A percentile compares a stretch with the other conserved stretches of the same genome.
Evolutionary conservation across 306 rosid genomes (phyloP).

Genomic region (Vigna nakashimae): DNA sequence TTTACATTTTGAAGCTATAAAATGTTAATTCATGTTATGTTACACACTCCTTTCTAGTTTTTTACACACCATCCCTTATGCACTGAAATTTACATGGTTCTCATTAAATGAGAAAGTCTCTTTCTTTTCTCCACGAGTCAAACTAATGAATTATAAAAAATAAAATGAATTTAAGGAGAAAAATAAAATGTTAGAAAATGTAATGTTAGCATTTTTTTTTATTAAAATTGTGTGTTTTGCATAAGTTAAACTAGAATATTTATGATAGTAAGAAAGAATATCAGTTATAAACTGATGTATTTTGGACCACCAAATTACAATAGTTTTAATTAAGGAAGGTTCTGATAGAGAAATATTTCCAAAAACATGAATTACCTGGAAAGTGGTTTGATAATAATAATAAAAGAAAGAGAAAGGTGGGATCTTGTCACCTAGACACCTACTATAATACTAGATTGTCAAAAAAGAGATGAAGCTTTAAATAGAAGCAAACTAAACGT

Average conservation of each 20-base stretch:
- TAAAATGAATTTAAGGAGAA: no score
- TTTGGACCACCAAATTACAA: constrained; percentile 9
- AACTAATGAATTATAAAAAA: no score
- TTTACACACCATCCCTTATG: no score
- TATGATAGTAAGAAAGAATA: background rate
- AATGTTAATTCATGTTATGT: no score
- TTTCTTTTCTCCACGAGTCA: no score
- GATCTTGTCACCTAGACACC: constrained; percentile 49
- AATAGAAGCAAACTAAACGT: constrained; percentile 49
- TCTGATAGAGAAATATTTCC: constrained; percentile 14
- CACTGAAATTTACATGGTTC: no score
- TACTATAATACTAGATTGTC: constrained; percentile 39
- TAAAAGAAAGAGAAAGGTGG: constrained; percentile 42
- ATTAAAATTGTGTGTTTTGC: background rate
- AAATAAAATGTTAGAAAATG: no score
- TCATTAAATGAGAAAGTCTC: no score
- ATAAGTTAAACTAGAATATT: background rate
- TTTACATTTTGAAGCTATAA: no score
- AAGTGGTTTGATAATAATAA: constrained; percentile 27
- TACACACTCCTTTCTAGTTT: no score
- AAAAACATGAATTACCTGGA: constrained; percentile 15
- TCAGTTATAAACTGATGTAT: background rate
- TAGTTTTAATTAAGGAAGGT: background rate
- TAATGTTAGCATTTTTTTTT: no score
- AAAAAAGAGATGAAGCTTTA: constrained; percentile 47